Conservation (phyloP, 2,329 filamentous ascomycete genomes). For the Didymella pinodella region DNA sequence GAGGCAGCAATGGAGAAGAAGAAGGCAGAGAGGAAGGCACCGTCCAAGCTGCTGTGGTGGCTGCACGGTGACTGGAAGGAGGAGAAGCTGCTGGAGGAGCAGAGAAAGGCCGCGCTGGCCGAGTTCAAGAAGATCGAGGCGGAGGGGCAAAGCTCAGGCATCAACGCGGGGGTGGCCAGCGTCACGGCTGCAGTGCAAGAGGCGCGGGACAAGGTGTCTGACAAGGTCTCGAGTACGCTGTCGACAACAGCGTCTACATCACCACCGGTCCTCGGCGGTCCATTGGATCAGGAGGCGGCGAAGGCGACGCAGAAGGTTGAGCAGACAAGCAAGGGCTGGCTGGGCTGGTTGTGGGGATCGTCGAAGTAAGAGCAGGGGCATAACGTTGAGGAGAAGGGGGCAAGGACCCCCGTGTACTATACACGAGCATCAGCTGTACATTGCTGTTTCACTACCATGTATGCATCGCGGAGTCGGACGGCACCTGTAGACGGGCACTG, state of each 20-base stretch:
- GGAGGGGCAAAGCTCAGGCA: conserved; percentile 25
- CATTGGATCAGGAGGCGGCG: conserved; percentile 57
- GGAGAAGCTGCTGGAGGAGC: conserved; percentile 46
- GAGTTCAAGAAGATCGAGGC: conserved; percentile 42
- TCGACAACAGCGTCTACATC: conserved; percentile 37
- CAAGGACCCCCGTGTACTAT: conserved; percentile 40
- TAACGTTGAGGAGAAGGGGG: conserved; percentile 6
- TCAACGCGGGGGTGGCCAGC: conserved; percentile 23
- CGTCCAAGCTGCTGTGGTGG: conserved; percentile 47
- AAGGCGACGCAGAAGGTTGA: conserved; percentile 48
- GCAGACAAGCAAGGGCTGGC: conserved; percentile 55
- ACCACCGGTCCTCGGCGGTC: conserved; percentile 53
- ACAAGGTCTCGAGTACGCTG: conserved; percentile 30
- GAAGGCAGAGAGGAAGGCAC: conserved; percentile 43
- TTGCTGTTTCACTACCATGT: conserved; percentile 43
- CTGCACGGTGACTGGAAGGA: conserved; percentile 50
- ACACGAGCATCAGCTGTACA: conserved; percentile 44
- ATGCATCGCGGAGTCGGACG: conserved; percentile 45
- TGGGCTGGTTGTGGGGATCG: conserved; percentile 54
- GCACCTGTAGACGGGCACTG: conserved; percentile 31
- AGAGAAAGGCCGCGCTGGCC: conserved; percentile 43
- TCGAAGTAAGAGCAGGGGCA: conserved; percentile 42
- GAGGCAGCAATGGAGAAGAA: conserved; percentile 58
- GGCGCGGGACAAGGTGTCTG: conserved; percentile 29
- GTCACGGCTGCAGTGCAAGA: conserved; percentile 46